Evolutionary conservation across 495 filamentous ascomycete genomes (phyloP), one percentile per base, ranked within the genome.

Genomic region (Trichoderma virens): DNA sequence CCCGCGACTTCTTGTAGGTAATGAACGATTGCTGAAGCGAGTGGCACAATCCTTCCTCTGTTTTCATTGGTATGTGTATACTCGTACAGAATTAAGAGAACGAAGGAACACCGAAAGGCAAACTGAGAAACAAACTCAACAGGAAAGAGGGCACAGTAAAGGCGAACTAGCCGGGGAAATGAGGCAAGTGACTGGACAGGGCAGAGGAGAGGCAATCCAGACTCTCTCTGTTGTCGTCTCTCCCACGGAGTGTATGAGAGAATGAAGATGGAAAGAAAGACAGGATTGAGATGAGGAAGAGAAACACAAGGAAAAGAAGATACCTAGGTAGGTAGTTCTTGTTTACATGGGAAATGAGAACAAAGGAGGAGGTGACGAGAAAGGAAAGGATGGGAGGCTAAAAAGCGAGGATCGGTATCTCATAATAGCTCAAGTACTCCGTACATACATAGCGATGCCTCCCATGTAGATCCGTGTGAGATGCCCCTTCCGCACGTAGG

Each of bases 31-130:
- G 18, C 9, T 23, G 43, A 20, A 47, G 43, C 43, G 43, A 47
- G 43, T 20, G 43, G 51, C 20, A 28, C 51, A 25, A 30, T 28
- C 51, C 9, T 30, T 56, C 25, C 13, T 30, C 51, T 27, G 11
- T 5, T 56, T 56, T 56, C 13, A 30, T 18, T 18, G 16, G 11
- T 30, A 18, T 28, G 25, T 30, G 23, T 56, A 18, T 28, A 56
- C 23, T 30, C 51, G 51, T 9, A 16, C 25, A 30, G 20, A 6
- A 30, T 16, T 62, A 65, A 65, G 56, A 23, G 67, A 67, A 45
- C 63, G 67, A 67, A 66, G 65, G 65, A 51, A 59, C 34, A 61
- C 51, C 51, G 51, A 18, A 28, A 56, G 51, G 51, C 51, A 56
- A 56, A 56, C 51, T 23, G 54, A 3, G 43, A 64, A 64, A 61